phyloP scores from a whole-genome alignment of 225 moss, liverwort and hornwort species.

The Physcomitrellopsis africana region DNA sequence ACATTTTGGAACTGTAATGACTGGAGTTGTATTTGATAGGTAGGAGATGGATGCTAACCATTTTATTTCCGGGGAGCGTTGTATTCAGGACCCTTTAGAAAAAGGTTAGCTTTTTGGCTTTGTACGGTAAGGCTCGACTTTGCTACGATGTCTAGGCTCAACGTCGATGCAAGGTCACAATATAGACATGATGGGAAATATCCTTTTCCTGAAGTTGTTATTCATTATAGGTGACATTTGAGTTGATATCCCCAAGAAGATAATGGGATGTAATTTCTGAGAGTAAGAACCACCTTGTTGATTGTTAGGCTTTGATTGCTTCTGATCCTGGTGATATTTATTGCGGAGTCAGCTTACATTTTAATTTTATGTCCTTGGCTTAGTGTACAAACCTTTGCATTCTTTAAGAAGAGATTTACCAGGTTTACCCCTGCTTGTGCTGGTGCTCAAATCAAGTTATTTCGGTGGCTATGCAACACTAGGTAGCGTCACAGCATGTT shows the following conservation, averaged over 20 bases:
- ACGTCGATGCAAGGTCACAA: conserved; percentile 21
- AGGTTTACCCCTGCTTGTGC: neutral
- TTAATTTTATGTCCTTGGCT: too few species aligned
- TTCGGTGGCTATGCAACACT: neutral
- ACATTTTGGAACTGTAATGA: conserved; percentile 38
- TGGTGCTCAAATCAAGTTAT: neutral
- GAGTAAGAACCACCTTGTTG: conserved; percentile 27
- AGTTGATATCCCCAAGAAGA: conserved; percentile 31
- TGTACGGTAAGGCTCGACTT: conserved; percentile 39
- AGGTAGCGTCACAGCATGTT: too few species aligned
- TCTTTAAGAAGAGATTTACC: neutral
- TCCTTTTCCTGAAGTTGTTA: conserved; percentile 40
- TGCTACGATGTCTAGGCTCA: conserved; percentile 27
- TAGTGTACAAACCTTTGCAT: too few species aligned
- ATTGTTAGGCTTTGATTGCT: too few species aligned
- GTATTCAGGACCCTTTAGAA: neutral
- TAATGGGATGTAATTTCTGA: conserved; percentile 44
- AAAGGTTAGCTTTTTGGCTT: conserved; percentile 17
- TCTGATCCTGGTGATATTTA: neutral
- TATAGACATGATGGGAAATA: conserved; percentile 26
- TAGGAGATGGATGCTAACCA: conserved; percentile 22
- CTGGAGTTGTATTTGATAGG: conserved; percentile 8
- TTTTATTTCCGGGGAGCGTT: conserved; percentile 36
- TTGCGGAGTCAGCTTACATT: too few species aligned
- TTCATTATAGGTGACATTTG: conserved; percentile 41